Conservation (phyloP, 352 stramenopile species). For the Peronospora tabacina region DNA sequence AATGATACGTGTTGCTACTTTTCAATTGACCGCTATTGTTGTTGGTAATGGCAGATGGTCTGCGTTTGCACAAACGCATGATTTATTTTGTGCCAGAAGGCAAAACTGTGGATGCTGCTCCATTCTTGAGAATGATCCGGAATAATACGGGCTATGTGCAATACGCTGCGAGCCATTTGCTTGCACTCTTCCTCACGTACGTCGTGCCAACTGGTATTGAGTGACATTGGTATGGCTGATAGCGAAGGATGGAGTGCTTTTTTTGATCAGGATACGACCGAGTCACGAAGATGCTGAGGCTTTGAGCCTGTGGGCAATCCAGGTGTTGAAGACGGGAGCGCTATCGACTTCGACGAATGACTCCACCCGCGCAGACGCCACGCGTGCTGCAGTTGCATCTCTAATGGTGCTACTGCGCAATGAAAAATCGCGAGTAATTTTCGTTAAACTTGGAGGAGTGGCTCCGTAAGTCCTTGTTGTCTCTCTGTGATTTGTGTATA, state of each 20-base stretch:
- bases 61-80: slow-evolving; percentile 71
- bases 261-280: slow-evolving; percentile 58
- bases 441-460: slow-evolving; percentile 87
- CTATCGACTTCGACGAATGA: slow-evolving; percentile 51
- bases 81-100: slow-evolving; percentile 72
- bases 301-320: slow-evolving; percentile 69
- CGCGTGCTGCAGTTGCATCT: slow-evolving; percentile 81
- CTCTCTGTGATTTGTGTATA: not conserved
- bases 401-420: slow-evolving; percentile 90
- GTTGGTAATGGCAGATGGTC: slow-evolving; percentile 38
- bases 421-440: slow-evolving; percentile 83
- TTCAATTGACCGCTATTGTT: not conserved
- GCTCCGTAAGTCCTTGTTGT: slow-evolving; percentile 56
- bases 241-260: not conserved
- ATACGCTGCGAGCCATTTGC: slow-evolving; percentile 67
- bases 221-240: not conserved
- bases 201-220: slow-evolving; percentile 3
- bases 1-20: not conserved
- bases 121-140: slow-evolving; percentile 77
- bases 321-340: slow-evolving; percentile 58
- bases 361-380: slow-evolving; percentile 61
- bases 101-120: slow-evolving; percentile 62
- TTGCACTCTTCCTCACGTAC: slow-evolving; percentile 82
- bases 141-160: slow-evolving; percentile 83
- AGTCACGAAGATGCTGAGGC: slow-evolving; percentile 74